phyloP scores from a whole-genome alignment of 441 rosid genomes.

The Adansonia rubrostipa region DNA sequence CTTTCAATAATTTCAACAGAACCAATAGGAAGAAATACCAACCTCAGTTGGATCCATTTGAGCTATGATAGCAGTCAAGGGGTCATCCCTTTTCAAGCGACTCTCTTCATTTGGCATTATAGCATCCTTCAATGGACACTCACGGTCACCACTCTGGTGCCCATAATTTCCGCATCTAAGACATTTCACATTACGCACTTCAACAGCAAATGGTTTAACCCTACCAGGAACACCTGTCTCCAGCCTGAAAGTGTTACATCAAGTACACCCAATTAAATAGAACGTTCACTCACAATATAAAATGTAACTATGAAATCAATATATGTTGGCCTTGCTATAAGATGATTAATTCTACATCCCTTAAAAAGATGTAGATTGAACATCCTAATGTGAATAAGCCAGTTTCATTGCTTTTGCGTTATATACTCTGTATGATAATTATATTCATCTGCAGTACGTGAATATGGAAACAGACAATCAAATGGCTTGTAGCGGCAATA shows the following conservation, averaged over 20 bases:
- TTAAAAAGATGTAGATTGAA: not conserved
- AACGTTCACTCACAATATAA: not conserved
- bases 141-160: slow-evolving; percentile 96
- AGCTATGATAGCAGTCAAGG: slow-evolving; percentile 82
- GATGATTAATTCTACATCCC: not conserved
- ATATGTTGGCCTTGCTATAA: not conserved
- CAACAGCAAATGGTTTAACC: slow-evolving; percentile 87
- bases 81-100: slow-evolving; percentile 89
- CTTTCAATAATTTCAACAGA: slow-evolving; percentile 21
- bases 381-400: not conserved
- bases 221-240: slow-evolving; percentile 86
- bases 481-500: not conserved
- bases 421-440: not conserved
- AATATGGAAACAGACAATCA: not conserved
- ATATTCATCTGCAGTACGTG: not conserved
- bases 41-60: slow-evolving; percentile 85
- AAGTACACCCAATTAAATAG: slow-evolving; percentile 7
- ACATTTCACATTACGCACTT: slow-evolving; percentile 88
- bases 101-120: slow-evolving; percentile 92
- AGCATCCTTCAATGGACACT: slow-evolving; percentile 90
- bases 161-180: slow-evolving; percentile 86
- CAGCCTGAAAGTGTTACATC: slow-evolving; percentile 50
- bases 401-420: not conserved
- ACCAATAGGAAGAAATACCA: slow-evolving; percentile 25
- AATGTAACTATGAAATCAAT: not conserved